A percentile compares a stretch with the other conserved stretches of the same genome.
Evolutionary conservation across 2,329 filamentous ascomycete genomes (phyloP).

Genomic region (Hirsutella thompsonii): DNA sequence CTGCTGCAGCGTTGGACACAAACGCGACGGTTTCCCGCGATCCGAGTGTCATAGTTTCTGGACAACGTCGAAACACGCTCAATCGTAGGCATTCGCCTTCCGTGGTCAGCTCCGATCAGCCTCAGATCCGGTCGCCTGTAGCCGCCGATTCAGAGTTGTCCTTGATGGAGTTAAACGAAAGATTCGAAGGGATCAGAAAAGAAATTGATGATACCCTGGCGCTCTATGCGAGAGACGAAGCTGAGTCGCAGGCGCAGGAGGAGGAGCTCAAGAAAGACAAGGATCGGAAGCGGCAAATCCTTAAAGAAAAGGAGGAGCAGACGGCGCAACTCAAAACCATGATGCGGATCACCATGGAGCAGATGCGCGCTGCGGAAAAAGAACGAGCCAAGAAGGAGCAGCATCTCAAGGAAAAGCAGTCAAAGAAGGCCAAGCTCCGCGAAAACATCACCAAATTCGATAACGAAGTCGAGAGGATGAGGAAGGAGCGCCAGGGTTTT

Average conservation of each 20-base stretch:
- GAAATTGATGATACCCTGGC: slow-evolving; percentile 71
- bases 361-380: slow-evolving; percentile 70
- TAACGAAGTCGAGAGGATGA: slow-evolving; percentile 47
- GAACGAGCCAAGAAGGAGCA: slow-evolving; percentile 69
- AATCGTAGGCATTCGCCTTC: slow-evolving; percentile 67
- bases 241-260: slow-evolving; percentile 53
- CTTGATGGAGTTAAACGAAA: slow-evolving; percentile 66
- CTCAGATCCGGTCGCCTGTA: slow-evolving; percentile 27
- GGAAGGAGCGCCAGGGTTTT: slow-evolving; percentile 39
- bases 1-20: slow-evolving; percentile 47
- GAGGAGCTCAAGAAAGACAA: slow-evolving; percentile 64
- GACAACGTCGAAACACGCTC: slow-evolving; percentile 39
- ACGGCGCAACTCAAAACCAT: slow-evolving; percentile 75
- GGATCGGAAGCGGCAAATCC: slow-evolving; percentile 60
- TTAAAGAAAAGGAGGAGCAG: slow-evolving; percentile 84
- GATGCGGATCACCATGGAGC: slow-evolving; percentile 65
- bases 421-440: slow-evolving; percentile 54
- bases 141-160: slow-evolving; percentile 49
- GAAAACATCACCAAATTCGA: slow-evolving; percentile 60
- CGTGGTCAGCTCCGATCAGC: slow-evolving; percentile 41
- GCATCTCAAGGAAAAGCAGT: slow-evolving; percentile 52
- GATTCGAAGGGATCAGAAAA: slow-evolving; percentile 64
- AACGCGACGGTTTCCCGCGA: slow-evolving; percentile 54
- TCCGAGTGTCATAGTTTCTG: slow-evolving; percentile 29
- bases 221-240: slow-evolving; percentile 58